Conservation (phyloP, 208 protist species). For the Strigomonas galati region DNA sequence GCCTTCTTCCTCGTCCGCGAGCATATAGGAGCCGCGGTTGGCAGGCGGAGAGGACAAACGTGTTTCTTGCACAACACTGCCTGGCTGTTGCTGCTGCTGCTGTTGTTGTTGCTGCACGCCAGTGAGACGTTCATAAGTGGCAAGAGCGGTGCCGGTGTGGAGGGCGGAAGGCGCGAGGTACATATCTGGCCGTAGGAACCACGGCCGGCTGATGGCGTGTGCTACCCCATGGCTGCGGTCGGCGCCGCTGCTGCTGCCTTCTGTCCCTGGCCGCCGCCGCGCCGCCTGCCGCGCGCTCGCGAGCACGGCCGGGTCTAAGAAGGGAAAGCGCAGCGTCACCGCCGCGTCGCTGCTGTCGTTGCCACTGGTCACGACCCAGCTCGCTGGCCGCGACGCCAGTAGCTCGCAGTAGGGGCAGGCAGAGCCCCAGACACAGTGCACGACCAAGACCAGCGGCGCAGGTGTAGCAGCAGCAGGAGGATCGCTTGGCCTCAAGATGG, state of each 20-base stretch:
- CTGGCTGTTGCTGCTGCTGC: conserved; percentile 3
- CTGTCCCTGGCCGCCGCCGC: conserved; percentile 17
- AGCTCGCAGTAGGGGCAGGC: conserved; percentile 73
- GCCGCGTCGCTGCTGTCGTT: conserved; percentile 3
- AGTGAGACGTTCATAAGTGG: conserved; percentile 31
- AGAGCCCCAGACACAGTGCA: conserved; percentile 74
- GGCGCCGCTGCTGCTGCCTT: conserved; percentile 17
- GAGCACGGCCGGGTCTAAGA: conserved; percentile 42
- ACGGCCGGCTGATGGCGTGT: conserved; percentile 37
- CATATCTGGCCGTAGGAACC: conserved; percentile 64
- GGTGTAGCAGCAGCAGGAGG: no score
- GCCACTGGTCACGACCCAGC: conserved; percentile 22
- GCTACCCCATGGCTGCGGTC: neutral
- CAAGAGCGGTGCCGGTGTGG: conserved; percentile 35
- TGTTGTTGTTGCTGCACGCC: neutral
- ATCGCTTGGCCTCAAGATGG: no score
- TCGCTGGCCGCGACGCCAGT: conserved; percentile 41
- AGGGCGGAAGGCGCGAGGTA: conserved; percentile 36
- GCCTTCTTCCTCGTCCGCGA: conserved; percentile 14
- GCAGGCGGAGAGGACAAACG: neutral
- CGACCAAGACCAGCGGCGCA: conserved; percentile 19
- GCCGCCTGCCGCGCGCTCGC: conserved; percentile 20
- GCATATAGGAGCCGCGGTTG: neutral
- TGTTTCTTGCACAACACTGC: neutral
- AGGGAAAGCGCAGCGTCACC: conserved; percentile 48